phyloP scores from a whole-genome alignment of 2,329 filamentous ascomycete species.

The Pestalotiopsis sp. region DNA sequence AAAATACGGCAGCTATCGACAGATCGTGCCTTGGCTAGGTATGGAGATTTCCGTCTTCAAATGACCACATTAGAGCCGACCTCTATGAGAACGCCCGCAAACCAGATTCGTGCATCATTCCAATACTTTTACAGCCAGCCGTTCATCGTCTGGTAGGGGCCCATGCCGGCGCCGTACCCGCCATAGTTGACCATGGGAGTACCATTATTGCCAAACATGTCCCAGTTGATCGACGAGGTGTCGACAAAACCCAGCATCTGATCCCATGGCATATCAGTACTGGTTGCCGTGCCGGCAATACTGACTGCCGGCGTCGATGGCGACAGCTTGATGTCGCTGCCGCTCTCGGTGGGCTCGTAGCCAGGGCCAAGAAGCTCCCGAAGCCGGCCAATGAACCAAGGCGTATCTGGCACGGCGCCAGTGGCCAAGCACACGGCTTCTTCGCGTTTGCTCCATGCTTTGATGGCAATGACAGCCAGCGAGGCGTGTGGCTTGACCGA shows the following conservation, averaged over 20 bases:
- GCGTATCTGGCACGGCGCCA: slow-evolving; percentile 42
- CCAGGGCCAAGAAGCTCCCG: slow-evolving; percentile 42
- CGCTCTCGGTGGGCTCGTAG: slow-evolving; percentile 34
- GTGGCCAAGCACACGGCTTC: slow-evolving; percentile 36
- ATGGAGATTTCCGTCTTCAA: slow-evolving; percentile 4
- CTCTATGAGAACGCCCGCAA: slow-evolving; percentile 16
- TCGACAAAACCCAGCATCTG: slow-evolving; percentile 34
- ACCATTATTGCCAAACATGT: slow-evolving; percentile 28
- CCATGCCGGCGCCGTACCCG: slow-evolving; percentile 1
- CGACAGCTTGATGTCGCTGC: slow-evolving; percentile 21
- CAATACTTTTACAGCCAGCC: slow-evolving; percentile 13
- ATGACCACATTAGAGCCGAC: neutral
- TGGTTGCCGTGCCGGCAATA: slow-evolving; percentile 12
- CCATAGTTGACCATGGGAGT: slow-evolving; percentile 1
- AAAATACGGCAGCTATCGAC: neutral
- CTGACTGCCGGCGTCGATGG: slow-evolving; percentile 5
- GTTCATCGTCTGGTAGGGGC: slow-evolving; percentile 13
- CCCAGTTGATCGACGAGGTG: slow-evolving; percentile 29
- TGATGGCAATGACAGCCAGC: slow-evolving; percentile 50
- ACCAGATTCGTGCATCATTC: neutral
- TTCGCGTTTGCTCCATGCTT: slow-evolving; percentile 56
- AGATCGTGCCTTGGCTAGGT: neutral
- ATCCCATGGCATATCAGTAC: slow-evolving; percentile 30
- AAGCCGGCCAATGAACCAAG: slow-evolving; percentile 48
- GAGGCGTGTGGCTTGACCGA: slow-evolving; percentile 45